Base-by-base conservation (phyloP, 2,329 filamentous ascomycete genomes). In the Trichoderma simmonsii region DNA sequence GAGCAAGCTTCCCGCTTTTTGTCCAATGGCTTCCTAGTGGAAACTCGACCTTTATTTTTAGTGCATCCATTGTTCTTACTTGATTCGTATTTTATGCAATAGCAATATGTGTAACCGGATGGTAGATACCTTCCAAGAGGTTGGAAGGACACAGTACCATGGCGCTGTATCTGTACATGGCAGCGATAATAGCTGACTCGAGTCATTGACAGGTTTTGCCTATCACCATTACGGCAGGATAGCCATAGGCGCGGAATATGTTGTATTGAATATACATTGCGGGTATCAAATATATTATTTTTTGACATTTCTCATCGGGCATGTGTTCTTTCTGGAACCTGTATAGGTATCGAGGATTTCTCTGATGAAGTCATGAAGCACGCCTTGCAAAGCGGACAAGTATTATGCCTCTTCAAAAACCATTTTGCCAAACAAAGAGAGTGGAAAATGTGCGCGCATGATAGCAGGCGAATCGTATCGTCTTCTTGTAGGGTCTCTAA, bases 371-470 rank as follows among this genome's bases (percentile, higher is more conserved):
- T 56, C 69, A 71, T 68, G 12, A 67, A 73, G 11, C 62, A 67
- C 4, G 69, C 70, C 34, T 73, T 73, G 43, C 73, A 76, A 9
- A 76, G 72, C 15, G 75, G 75, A 43, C 75, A 76, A 12, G 71
- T 74, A 30, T 75, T 30, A 56, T 76, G 75, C 39, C 60, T 64
- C 54, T 72, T 73, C 8, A 74, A 62, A 43, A 67, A 74, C 75
- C 75, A 76, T 12, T 68, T 69, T 21, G 57, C 57, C 24, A 76
- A 72, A 57, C 75, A 76, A 4, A 57, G 43, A 6, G 75, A 71
- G 63, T 76, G 75, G 43, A 75, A 76, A 14, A 74, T 70, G 51
- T 76, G 75, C 2, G 62, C 54, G 57, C 75, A 76, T 18, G 71
- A 64, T 12, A 76, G 43, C 36, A 63, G 32, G 6, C 75, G 74